Evolutionary conservation across 495 filamentous ascomycete genomes (phyloP).

Genomic region (Penicillium chermesinum): DNA sequence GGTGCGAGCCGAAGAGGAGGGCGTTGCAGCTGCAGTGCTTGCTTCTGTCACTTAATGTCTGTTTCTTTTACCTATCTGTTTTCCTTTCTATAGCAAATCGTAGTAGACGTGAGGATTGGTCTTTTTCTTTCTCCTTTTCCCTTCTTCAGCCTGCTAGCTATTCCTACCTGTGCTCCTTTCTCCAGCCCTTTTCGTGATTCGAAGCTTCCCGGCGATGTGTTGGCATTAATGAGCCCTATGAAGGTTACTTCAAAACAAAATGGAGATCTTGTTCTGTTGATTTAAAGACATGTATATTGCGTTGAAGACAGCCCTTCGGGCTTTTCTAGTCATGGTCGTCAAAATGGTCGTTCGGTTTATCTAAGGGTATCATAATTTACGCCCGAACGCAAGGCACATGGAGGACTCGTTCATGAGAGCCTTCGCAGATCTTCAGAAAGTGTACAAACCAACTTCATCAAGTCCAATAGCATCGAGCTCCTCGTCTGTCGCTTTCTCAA

Average conservation of each 20-base stretch:
- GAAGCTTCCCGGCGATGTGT: neutral
- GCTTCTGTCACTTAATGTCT: constrained; percentile 69
- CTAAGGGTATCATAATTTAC: neutral
- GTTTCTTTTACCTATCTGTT: constrained; percentile 20
- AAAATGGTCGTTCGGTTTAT: no score
- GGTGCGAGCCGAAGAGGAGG: constrained; percentile 85
- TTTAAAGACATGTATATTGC: neutral
- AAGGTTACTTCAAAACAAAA: constrained; percentile 6
- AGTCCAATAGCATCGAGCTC: neutral
- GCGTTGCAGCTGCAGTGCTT: constrained; percentile 78
- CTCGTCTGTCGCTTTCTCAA: neutral
- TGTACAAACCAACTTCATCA: neutral
- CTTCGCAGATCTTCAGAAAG: neutral
- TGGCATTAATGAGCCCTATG: constrained; percentile 18
- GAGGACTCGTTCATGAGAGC: no score
- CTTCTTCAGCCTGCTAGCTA: neutral
- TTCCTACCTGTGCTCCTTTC: neutral
- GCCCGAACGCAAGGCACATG: neutral
- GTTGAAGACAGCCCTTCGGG: no score
- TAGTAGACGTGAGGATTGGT: constrained; percentile 23
- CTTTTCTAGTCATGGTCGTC: no score
- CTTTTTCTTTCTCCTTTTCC: constrained; percentile 8
- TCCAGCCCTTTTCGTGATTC: neutral
- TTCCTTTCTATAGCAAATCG: constrained; percentile 26
- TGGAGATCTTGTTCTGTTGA: neutral